Percentiles rank a stretch among this genome's conserved stretches.
Evolutionary conservation across 805 yeast genomes (phyloP).

Genomic region (Candida saitoana): DNA sequence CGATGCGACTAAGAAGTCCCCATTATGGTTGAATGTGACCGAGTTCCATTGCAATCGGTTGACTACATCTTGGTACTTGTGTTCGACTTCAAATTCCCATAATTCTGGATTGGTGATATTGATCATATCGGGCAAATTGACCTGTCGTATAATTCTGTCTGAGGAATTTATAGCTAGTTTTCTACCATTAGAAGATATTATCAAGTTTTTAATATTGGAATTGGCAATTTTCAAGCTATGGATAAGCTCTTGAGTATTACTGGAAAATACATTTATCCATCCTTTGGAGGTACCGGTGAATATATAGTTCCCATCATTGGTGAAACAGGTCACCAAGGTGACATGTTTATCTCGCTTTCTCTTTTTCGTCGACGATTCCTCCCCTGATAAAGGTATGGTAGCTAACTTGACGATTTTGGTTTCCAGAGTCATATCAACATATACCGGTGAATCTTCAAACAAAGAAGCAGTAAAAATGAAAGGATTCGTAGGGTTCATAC

Average conservation of each 20-base stretch:
- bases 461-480: conserved; percentile 57
- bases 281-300: conserved; percentile 83
- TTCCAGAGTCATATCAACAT: conserved; percentile 37
- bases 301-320: conserved; percentile 51
- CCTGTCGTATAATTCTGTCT: conserved; percentile 70
- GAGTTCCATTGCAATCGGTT: conserved; percentile 87
- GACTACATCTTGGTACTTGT: conserved; percentile 85
- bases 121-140: conserved; percentile 43
- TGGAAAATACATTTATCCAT: conserved; percentile 51
- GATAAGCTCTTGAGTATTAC: conserved; percentile 30
- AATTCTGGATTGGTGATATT: conserved; percentile 25
- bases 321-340: conserved; percentile 50
- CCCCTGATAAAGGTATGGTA: conserved; percentile 16
- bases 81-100: conserved; percentile 64
- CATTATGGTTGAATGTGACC: conserved; percentile 64
- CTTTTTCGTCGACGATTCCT: conserved; percentile 13
- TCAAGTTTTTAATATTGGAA: conserved; percentile 67
- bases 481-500: conserved; percentile 47
- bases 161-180: conserved; percentile 72
- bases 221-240: conserved; percentile 56
- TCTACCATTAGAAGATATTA: conserved; percentile 54
- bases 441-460: conserved; percentile 57
- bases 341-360: conserved; percentile 31
- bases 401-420: conserved; percentile 15
- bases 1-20: conserved; percentile 84